A percentile compares a stretch with the other conserved stretches of the same genome.
These are phyloP conservation scores for Funneliformis caledonium DNA, from an alignment of 371 early-diverging fungal species.

Conservation along the genomic window DNA sequence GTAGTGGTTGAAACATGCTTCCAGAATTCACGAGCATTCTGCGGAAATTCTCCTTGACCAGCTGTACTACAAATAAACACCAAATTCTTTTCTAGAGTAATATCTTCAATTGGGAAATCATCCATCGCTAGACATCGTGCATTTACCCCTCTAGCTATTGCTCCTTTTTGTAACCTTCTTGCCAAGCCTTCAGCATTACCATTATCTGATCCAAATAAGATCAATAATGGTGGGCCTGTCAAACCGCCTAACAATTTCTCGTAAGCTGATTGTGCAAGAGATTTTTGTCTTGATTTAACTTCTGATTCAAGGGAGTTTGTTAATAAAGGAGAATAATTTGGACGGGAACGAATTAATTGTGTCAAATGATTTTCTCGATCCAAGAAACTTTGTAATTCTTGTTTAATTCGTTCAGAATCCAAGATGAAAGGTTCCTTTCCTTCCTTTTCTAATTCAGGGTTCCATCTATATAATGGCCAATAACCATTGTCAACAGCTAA, in stretches of 20 bases:
- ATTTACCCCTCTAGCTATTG: conserved; percentile 76
- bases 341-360: conserved; percentile 65
- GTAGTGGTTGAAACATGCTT: conserved; percentile 67
- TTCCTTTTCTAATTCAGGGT: conserved; percentile 68
- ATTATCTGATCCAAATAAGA: conserved; percentile 91
- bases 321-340: conserved; percentile 62
- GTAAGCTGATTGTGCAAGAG: conserved; percentile 67
- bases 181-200: conserved; percentile 87
- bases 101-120: conserved; percentile 78
- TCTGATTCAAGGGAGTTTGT: conserved; percentile 50
- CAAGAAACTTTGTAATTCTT: conserved; percentile 80
- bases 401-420: conserved; percentile 85
- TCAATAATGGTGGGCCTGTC: conserved; percentile 76
- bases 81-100: conserved; percentile 75
- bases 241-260: conserved; percentile 70
- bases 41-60: conserved; percentile 95
- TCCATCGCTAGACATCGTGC: conserved; percentile 82
- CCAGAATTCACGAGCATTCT: conserved; percentile 87
- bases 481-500: conserved; percentile 86
- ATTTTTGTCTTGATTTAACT: conserved; percentile 57
- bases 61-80: conserved; percentile 85
- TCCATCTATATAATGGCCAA: conserved; percentile 95
- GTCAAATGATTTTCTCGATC: conserved; percentile 84
- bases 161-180: conserved; percentile 80
- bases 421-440: conserved; percentile 74